A percentile compares a stretch with the other conserved stretches of the same genome.
phyloP scores from a whole-genome alignment of 257 asterid genomes.

The Penstemon barbatus region DNA sequence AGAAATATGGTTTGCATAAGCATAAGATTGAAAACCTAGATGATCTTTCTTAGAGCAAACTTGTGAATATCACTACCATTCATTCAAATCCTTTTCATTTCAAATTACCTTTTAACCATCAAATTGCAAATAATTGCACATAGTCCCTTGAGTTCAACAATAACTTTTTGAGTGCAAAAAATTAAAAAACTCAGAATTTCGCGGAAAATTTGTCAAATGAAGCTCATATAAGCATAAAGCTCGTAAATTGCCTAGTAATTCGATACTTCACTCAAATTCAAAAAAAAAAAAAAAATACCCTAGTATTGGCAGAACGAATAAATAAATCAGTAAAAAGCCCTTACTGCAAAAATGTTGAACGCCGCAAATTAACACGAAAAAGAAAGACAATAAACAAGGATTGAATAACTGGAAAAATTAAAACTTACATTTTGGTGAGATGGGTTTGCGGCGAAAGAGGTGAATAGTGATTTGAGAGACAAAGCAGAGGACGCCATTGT shows the following conservation, averaged over 20 bases:
- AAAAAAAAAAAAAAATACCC: background rate
- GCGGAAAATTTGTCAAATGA: background rate
- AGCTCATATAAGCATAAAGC: conserved; percentile 16
- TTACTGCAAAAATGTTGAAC: background rate
- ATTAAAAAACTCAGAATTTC: background rate
- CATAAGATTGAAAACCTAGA: background rate
- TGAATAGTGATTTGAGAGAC: conserved; percentile 44
- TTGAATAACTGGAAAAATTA: background rate
- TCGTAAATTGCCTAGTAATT: background rate
- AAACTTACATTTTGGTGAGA: conserved; percentile 46
- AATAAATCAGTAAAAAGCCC: background rate
- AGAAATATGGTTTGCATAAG: conserved; percentile 16
- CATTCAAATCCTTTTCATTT: background rate
- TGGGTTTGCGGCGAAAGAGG: conserved; percentile 29
- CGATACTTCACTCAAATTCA: background rate
- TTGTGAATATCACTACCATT: too few relatives aligned
- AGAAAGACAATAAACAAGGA: background rate
- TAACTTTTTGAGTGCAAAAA: background rate
- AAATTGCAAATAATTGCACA: conserved; percentile 1
- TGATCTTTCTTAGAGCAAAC: background rate
- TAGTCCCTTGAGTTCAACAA: background rate
- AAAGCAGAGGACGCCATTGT: conserved; percentile 53
- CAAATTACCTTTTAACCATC: background rate
- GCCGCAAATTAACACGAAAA: background rate
- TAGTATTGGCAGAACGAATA: background rate